A percentile compares a stretch with the other conserved stretches of the same genome.
Conservation (phyloP, 2,329 filamentous ascomycete species). For the Phoma sp. region DNA sequence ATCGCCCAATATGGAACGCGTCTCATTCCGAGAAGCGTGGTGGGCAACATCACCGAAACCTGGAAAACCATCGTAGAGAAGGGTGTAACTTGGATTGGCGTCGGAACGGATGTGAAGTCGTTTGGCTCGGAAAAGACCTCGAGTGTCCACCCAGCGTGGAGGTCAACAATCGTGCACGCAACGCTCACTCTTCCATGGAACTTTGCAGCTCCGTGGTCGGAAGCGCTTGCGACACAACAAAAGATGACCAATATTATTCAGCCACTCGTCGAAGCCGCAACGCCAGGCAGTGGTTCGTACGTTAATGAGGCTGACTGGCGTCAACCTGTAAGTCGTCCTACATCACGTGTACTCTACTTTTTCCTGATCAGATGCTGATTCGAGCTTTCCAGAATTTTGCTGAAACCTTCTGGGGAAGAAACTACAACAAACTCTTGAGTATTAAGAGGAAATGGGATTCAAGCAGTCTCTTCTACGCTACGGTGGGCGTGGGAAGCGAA, state of each 20-base stretch:
- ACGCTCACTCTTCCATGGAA: conserved; percentile 27
- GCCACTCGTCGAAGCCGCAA: conserved; percentile 27
- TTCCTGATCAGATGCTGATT: too few relatives aligned
- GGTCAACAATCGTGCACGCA: conserved; percentile 26
- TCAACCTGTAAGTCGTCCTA: too few relatives aligned
- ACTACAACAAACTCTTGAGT: conserved; percentile 32
- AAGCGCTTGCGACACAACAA: conserved; percentile 20
- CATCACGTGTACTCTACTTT: too few relatives aligned
- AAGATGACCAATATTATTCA: conserved; percentile 27
- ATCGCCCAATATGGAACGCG: conserved; percentile 27
- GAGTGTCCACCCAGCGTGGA: conserved; percentile 34
- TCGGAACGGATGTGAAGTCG: conserved; percentile 20
- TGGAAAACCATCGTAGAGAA: conserved; percentile 24
- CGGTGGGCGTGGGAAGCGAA: conserved; percentile 38
- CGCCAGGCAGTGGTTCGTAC: conserved; percentile 29
- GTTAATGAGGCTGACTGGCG: conserved; percentile 34
- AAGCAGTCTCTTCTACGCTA: conserved; percentile 36
- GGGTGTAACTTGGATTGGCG: conserved; percentile 29
- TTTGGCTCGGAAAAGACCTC: conserved; percentile 24
- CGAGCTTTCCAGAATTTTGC: too few relatives aligned
- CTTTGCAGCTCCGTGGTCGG: conserved; percentile 28
- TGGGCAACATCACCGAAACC: conserved; percentile 19
- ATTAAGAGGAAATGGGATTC: conserved; percentile 43
- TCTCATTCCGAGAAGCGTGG: conserved; percentile 24
- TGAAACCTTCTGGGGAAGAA: conserved; percentile 27